Evolutionary conservation across 495 filamentous ascomycete species (phyloP).

Genomic region (Tuber microsphaerosporum): DNA sequence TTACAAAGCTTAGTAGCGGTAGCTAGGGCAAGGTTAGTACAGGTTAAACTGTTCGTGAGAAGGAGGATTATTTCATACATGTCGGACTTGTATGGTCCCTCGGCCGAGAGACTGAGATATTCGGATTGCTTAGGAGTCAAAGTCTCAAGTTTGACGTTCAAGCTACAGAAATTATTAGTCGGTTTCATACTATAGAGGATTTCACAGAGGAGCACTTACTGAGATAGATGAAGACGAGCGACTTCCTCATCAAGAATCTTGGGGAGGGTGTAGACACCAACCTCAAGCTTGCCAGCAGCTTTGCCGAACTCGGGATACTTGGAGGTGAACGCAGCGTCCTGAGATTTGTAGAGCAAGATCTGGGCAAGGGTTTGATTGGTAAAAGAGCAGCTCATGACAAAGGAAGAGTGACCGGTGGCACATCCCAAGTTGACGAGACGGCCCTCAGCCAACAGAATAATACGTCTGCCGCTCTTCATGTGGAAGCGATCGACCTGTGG

Average conservation of each 20-base stretch:
- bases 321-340: slow-evolving; percentile 74
- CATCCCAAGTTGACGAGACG: slow-evolving; percentile 98
- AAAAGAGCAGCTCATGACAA: slow-evolving; percentile 99
- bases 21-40: slow-evolving; percentile 46
- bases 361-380: slow-evolving; percentile 99
- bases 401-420: slow-evolving; percentile 97
- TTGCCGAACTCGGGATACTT: slow-evolving; percentile 97
- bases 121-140: slow-evolving; percentile 82
- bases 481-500: slow-evolving; percentile 97
- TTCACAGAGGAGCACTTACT: slow-evolving; percentile 45
- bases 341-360: slow-evolving; percentile 93
- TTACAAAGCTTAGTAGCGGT: slow-evolving; percentile 52
- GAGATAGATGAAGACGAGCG: slow-evolving; percentile 80
- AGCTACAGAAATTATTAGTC: slow-evolving; percentile 12
- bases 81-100: slow-evolving; percentile 94
- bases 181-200: neutral
- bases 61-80: slow-evolving; percentile 46
- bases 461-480: slow-evolving; percentile 88
- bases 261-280: slow-evolving; percentile 93
- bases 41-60: neutral
- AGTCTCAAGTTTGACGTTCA: slow-evolving; percentile 86
- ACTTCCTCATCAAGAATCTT: slow-evolving; percentile 99
- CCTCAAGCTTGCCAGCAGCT: slow-evolving; percentile 71
- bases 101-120: slow-evolving; percentile 74
- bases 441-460: slow-evolving; percentile 96